phyloP scores from a whole-genome alignment of 495 filamentous ascomycete genomes.

The Diplogelasinospora grovesii region DNA sequence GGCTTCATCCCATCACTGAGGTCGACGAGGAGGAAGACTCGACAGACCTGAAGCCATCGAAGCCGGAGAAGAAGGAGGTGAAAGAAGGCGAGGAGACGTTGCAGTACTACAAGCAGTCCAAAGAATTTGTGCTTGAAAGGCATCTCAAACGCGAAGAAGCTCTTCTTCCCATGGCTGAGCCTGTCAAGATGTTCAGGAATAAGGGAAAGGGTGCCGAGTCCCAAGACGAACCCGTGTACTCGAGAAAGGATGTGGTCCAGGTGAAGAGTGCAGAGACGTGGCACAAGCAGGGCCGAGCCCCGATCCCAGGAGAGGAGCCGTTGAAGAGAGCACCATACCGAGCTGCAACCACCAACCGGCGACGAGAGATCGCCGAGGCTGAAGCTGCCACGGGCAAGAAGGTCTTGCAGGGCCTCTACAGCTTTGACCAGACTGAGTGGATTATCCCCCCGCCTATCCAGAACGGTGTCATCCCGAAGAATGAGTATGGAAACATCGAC shows the following conservation, averaged over 20 bases:
- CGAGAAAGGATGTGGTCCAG: conserved; percentile 67
- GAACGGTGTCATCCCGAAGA: conserved; percentile 86
- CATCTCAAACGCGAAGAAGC: conserved; percentile 94
- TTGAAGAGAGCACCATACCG: conserved; percentile 85
- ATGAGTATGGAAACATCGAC: conserved; percentile 95
- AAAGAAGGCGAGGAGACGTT: conserved; percentile 73
- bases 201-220: conserved; percentile 57
- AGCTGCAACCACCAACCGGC: conserved; percentile 80
- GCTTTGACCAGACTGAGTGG: conserved; percentile 81
- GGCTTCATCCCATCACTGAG: conserved; percentile 49
- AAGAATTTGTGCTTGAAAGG: conserved; percentile 77
- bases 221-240: conserved; percentile 74
- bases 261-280: conserved; percentile 93
- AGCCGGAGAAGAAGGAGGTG: conserved; percentile 63
- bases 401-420: conserved; percentile 78
- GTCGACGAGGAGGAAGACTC: conserved; percentile 73
- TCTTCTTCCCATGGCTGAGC: conserved; percentile 57
- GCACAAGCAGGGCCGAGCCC: conserved; percentile 89
- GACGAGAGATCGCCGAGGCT: conserved; percentile 82
- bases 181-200: conserved; percentile 66
- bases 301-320: conserved; percentile 61
- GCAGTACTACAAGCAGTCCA: conserved; percentile 78
- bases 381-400: conserved; percentile 72
- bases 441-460: conserved; percentile 80
- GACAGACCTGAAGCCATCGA: conserved; percentile 63